A percentile compares a stretch with the other conserved stretches of the same genome.
Conservation (phyloP, 1,284 basidiomycete species). For the Cerioporus squamosus region DNA sequence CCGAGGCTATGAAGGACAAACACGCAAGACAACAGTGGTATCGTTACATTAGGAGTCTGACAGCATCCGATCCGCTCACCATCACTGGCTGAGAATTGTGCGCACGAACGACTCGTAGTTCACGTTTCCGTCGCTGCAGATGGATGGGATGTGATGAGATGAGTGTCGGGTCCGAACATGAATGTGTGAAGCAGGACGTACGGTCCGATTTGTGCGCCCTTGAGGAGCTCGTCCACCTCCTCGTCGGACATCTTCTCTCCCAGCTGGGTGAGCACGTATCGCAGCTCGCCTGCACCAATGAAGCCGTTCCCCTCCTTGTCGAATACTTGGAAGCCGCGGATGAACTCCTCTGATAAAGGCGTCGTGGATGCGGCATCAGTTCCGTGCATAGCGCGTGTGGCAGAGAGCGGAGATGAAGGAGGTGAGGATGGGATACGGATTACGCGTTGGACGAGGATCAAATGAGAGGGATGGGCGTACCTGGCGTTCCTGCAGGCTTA, state of each 20-base stretch:
- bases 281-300: conserved; percentile 91
- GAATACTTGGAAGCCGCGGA: conserved; percentile 99
- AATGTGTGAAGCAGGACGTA: conserved; percentile 45
- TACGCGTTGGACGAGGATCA: neutral
- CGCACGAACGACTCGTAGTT: conserved; percentile 97
- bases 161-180: too few relatives aligned
- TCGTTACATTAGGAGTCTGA: conserved; percentile 15
- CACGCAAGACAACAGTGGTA: conserved; percentile 18
- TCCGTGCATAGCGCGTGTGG: neutral
- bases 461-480: conserved; percentile 43
- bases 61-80: conserved; percentile 3
- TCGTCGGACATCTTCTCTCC: conserved; percentile 98
- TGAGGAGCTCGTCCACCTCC: conserved; percentile 97
- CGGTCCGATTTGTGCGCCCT: conserved; percentile 90
- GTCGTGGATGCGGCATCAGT: neutral
- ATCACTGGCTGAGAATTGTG: conserved; percentile 84
- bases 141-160: neutral
- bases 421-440: neutral
- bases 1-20: conserved; percentile 12
- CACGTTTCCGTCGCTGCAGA: conserved; percentile 88
- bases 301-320: conserved; percentile 98
- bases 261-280: conserved; percentile 94
- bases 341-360: conserved; percentile 88
- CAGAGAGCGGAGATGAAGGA: neutral
- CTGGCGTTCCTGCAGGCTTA: conserved; percentile 93